These are phyloP conservation scores for Annulohypoxylon bovei DNA, from an alignment of 495 filamentous ascomycete species.

Conservation along the genomic window DNA sequence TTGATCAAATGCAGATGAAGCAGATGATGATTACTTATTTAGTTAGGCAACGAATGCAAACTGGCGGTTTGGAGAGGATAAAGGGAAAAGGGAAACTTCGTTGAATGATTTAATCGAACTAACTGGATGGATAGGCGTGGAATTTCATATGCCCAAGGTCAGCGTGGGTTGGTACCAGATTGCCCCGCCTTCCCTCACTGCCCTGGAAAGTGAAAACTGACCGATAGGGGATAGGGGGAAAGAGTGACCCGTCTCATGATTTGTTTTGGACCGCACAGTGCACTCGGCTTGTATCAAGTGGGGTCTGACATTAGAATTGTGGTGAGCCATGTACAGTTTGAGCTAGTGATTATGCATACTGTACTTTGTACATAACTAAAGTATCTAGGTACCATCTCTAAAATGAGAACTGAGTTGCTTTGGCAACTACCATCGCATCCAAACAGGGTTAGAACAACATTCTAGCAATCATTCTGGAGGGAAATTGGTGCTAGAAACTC, in stretches of 20 bases:
- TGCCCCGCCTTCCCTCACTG: slow-evolving; percentile 46
- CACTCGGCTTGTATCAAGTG: slow-evolving; percentile 13
- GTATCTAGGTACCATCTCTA: slow-evolving; percentile 14
- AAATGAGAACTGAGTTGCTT: slow-evolving; percentile 24
- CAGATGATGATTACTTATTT: slow-evolving; percentile 34
- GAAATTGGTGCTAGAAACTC: background rate
- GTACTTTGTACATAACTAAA: slow-evolving; percentile 12
- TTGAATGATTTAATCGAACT: slow-evolving; percentile 43
- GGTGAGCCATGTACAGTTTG: slow-evolving; percentile 8
- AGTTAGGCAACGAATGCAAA: slow-evolving; percentile 34
- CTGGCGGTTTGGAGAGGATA: slow-evolving; percentile 29
- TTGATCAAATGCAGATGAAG: slow-evolving; percentile 24
- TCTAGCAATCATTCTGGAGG: slow-evolving; percentile 23
- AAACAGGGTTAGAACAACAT: slow-evolving; percentile 39
- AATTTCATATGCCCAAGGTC: slow-evolving; percentile 44
- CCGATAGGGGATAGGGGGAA: slow-evolving; percentile 38
- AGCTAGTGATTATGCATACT: background rate
- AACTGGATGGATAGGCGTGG: slow-evolving; percentile 41
- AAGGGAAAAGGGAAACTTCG: slow-evolving; percentile 39
- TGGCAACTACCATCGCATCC: slow-evolving; percentile 27
- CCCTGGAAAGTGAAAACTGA: slow-evolving; percentile 31
- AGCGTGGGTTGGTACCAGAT: slow-evolving; percentile 42
- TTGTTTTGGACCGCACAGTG: slow-evolving; percentile 44
- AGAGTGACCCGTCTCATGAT: slow-evolving; percentile 35
- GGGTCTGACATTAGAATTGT: background rate